These are phyloP conservation scores for Tulasnella sp. DNA, from an alignment of 768 basidiomycete genomes.

Conservation along the genomic window DNA sequence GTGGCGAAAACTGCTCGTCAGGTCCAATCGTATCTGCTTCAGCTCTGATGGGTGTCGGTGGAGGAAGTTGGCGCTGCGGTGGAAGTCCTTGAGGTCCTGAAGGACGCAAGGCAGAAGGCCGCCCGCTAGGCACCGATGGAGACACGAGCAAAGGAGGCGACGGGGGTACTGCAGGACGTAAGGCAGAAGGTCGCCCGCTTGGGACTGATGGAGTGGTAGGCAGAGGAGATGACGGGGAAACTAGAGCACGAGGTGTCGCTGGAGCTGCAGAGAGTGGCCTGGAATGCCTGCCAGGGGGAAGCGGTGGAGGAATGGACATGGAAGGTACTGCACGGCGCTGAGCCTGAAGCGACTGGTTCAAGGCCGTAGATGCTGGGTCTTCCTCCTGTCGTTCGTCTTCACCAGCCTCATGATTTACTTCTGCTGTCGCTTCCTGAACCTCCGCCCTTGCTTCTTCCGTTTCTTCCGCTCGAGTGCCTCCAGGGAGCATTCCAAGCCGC, in stretches of 20 bases:
- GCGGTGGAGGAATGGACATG: constrained; percentile 15
- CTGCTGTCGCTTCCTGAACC: constrained; percentile 44
- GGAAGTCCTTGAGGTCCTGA: constrained; percentile 26
- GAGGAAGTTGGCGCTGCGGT: constrained; percentile 28
- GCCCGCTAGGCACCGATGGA: constrained; percentile 31
- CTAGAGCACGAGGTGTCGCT: constrained; percentile 3
- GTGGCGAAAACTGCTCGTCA: constrained; percentile 17
- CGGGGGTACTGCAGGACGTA: constrained; percentile 21
- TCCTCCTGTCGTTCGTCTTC: constrained; percentile 59
- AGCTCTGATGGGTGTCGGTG: constrained; percentile 19
- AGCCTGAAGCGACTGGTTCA: constrained; percentile 45
- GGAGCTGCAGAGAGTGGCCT: not conserved
- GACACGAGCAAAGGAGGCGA: constrained; percentile 34
- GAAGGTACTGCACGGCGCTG: constrained; percentile 29
- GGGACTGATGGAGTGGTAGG: constrained; percentile 39
- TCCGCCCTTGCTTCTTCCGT: constrained; percentile 26
- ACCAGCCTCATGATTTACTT: constrained; percentile 51
- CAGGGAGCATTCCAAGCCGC: constrained; percentile 45
- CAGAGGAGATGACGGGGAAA: constrained; percentile 25
- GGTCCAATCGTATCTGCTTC: constrained; percentile 7
- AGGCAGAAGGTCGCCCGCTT: not conserved
- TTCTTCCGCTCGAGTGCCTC: constrained; percentile 10
- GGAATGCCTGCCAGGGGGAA: constrained; percentile 12
- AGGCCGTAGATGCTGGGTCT: constrained; percentile 29
- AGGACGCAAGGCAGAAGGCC: constrained; percentile 20